Conservation (phyloP, 257 asterid species). For the Thymus quinquecostatus region DNA sequence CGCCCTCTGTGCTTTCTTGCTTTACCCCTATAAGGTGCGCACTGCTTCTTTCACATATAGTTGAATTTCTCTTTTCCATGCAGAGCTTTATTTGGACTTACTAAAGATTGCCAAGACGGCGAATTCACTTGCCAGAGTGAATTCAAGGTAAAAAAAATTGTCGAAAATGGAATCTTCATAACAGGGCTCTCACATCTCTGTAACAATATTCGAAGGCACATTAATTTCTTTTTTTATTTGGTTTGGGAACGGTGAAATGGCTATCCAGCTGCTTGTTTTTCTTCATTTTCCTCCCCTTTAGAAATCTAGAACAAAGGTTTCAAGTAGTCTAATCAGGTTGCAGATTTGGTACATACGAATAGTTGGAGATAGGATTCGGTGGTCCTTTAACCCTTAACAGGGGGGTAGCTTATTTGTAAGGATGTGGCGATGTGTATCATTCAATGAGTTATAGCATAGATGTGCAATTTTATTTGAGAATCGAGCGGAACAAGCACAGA, state of each 20-base stretch:
- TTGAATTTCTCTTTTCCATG: conserved; percentile 46
- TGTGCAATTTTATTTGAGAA: conserved; percentile 17
- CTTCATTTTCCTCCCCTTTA: conserved; percentile 15
- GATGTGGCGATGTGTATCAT: conserved; percentile 29
- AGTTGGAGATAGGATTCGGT: conserved; percentile 28
- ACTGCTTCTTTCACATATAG: conserved; percentile 39
- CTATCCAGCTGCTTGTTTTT: conserved; percentile 11
- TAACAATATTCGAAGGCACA: conserved; percentile 22
- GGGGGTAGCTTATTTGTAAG: conserved; percentile 23
- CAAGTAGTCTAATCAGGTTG: conserved; percentile 34
- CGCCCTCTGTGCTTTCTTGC: conserved; percentile 22
- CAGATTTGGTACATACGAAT: conserved; percentile 32
- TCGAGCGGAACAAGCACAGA: not conserved
- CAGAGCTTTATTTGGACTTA: conserved; percentile 63
- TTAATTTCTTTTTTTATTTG: not conserved
- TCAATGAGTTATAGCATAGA: conserved; percentile 11
- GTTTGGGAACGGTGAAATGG: conserved; percentile 19
- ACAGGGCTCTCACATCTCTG: conserved; percentile 30
- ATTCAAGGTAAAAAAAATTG: conserved; percentile 41
- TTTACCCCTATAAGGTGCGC: conserved; percentile 27
- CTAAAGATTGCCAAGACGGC: conserved; percentile 63
- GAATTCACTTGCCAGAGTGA: conserved; percentile 55
- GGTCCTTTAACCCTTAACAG: not conserved
- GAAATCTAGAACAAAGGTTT: conserved; percentile 26
- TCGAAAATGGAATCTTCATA: conserved; percentile 32